Evolutionary conservation across 768 basidiomycete species (phyloP).

Genomic region (Lepiota venenata): DNA sequence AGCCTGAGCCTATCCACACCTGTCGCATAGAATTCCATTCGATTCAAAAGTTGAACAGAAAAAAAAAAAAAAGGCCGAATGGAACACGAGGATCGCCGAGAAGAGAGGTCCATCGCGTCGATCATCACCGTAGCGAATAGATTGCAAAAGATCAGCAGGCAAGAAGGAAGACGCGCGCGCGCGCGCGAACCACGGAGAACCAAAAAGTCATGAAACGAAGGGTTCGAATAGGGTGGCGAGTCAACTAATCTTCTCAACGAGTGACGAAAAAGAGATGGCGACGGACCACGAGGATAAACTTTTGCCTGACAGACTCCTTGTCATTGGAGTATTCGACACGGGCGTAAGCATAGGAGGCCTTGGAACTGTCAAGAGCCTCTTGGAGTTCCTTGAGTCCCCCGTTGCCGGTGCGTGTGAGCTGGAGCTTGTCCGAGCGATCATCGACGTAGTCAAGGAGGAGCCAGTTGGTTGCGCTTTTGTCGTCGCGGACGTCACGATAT

Average conservation of each 20-base stretch:
- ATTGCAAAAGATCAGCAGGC: conserved; percentile 18
- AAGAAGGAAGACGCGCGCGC: background rate
- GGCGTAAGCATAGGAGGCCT: conserved; percentile 81
- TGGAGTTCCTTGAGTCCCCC: conserved; percentile 80
- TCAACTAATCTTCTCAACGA: conserved; percentile 5
- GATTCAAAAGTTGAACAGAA: background rate
- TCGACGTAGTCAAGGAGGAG: conserved; percentile 85
- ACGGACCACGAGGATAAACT: conserved; percentile 74
- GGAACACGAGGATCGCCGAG: conserved; percentile 7
- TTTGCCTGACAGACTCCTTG: conserved; percentile 83
- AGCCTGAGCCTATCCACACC: conserved; percentile 77
- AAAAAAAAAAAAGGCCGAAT: conserved; percentile 12
- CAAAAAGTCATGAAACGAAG: conserved; percentile 11
- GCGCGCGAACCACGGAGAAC: conserved; percentile 15
- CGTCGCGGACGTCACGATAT: conserved; percentile 81
- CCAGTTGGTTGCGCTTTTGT: conserved; percentile 90
- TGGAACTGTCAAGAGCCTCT: conserved; percentile 63
- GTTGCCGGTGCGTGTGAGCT: conserved; percentile 73
- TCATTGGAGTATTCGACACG: conserved; percentile 85
- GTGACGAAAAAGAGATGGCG: conserved; percentile 4
- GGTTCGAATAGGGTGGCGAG: background rate
- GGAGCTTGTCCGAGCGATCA: conserved; percentile 79
- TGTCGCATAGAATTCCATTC: conserved; percentile 16
- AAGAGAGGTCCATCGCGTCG: too few species aligned
- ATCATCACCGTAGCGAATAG: conserved; percentile 9